Base-by-base conservation (phyloP, 345 rosid species). In the Gossypium turneri region DNA sequence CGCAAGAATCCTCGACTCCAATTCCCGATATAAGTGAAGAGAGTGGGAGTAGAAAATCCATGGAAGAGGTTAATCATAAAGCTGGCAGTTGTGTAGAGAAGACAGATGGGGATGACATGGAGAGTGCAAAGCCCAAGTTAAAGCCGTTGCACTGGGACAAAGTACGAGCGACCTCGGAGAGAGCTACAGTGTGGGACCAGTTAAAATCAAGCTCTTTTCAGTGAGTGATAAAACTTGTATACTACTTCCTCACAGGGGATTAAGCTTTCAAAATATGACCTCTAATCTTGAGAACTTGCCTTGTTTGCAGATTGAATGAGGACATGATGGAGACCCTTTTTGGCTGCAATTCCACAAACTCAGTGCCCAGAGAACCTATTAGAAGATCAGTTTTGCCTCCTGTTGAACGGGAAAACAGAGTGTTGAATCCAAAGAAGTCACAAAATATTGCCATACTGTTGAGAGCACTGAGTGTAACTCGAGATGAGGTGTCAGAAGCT, bases 181-280 rank as follows among this genome's bases (percentile, higher is more conserved):
- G 97, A 81, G 99, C 97, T 79, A 94, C 99, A 11, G 99, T 94
- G 77, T 94, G 99, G 99, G 99, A 94, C 86, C 98, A 92, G 83
- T 88, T 94, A 51, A 91, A 88, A 79, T 91, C 98, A 52, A 91
- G 98, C 82, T 95, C 99, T 29, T 95, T 95, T 83, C 99, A 90
- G 99, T 95, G 80, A 82, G 99, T 87, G 50, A 16, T 60, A 27
- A 66, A 69, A 69, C 11, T 63, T 62, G 55, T 44, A 20, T 4
- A 34, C 6, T 53, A 79, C 71, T 78, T 52, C 22, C n/a, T 4
- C 44, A 9, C 7, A 15, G 59, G 43, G 43, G 34, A 6, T 29
- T 52, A 13, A 53, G 56, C 12, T 24, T 75, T 55, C 19, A 38
- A 41, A 56, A 63, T 43, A 75, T 63, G 66, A 43, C 10, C n/a